These are phyloP conservation scores for Pisolithus marmoratus DNA, from an alignment of 768 basidiomycete genomes.

Conservation along the genomic window DNA sequence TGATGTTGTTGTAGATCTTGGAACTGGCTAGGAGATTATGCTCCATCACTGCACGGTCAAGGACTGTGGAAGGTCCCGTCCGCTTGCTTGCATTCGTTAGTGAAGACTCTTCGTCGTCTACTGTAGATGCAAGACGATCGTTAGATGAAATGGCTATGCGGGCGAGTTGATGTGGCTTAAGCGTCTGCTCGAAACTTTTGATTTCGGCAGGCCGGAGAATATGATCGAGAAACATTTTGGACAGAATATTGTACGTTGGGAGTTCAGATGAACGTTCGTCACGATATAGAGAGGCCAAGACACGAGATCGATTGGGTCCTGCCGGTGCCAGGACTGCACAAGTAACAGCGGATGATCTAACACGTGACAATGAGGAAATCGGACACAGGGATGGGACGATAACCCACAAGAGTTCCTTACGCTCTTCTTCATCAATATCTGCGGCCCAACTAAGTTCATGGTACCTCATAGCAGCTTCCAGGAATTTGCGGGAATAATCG, in stretches of 20 bases:
- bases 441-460: slow-evolving; percentile 91
- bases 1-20: slow-evolving; percentile 96
- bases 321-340: slow-evolving; percentile 97
- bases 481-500: slow-evolving; percentile 87
- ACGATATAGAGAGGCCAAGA: slow-evolving; percentile 87
- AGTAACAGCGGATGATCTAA: slow-evolving; percentile 84
- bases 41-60: slow-evolving; percentile 97
- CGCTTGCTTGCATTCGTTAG: slow-evolving; percentile 65
- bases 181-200: slow-evolving; percentile 79
- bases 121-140: slow-evolving; percentile 67
- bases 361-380: slow-evolving; percentile 6
- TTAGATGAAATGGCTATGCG: slow-evolving; percentile 80
- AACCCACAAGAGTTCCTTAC: slow-evolving; percentile 82
- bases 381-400: not conserved
- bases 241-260: slow-evolving; percentile 81
- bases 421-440: slow-evolving; percentile 91
- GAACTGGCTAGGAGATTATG: slow-evolving; percentile 97
- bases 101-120: slow-evolving; percentile 48
- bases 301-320: slow-evolving; percentile 90
- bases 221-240: slow-evolving; percentile 98
- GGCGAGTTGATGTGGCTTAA: slow-evolving; percentile 94
- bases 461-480: slow-evolving; percentile 91
- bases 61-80: slow-evolving; percentile 89
- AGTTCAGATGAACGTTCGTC: slow-evolving; percentile 86
- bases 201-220: slow-evolving; percentile 89